Evolutionary conservation across 2,329 filamentous ascomycete genomes (phyloP).

Genomic region (Seiridium unicorne): DNA sequence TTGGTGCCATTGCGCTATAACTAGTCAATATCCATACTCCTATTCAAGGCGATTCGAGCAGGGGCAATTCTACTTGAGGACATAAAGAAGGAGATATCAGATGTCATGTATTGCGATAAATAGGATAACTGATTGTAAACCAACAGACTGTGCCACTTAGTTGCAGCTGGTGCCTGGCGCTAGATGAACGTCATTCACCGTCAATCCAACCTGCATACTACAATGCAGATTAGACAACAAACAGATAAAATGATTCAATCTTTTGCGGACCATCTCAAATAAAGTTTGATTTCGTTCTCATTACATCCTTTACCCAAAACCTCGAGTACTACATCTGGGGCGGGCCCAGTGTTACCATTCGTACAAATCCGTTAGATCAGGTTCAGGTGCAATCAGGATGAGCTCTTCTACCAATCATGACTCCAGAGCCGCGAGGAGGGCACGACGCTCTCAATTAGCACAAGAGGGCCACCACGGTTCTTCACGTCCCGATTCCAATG

Average conservation of each 20-base stretch:
- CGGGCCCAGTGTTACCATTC: neutral
- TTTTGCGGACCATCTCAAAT: neutral
- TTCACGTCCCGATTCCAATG: neutral
- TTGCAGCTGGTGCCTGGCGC: neutral
- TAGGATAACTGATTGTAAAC: too few relatives aligned
- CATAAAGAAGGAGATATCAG: too few relatives aligned
- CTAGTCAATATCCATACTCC: too few relatives aligned
- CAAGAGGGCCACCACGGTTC: neutral
- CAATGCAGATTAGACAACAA: neutral
- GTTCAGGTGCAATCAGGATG: neutral
- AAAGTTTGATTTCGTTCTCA: too few relatives aligned
- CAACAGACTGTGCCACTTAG: neutral
- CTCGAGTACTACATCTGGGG: too few relatives aligned
- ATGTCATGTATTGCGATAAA: too few relatives aligned
- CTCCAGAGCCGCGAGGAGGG: neutral
- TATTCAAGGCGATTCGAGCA: too few relatives aligned
- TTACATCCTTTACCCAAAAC: too few relatives aligned
- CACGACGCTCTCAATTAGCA: neutral
- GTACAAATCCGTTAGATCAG: neutral
- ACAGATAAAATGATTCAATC: neutral
- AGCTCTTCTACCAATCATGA: neutral
- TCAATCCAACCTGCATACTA: neutral
- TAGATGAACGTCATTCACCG: neutral
- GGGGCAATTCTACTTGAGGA: too few relatives aligned
- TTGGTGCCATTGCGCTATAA: too few relatives aligned